Base-by-base conservation (phyloP, 768 basidiomycete genomes). In the Tulasnella sp. region DNA sequence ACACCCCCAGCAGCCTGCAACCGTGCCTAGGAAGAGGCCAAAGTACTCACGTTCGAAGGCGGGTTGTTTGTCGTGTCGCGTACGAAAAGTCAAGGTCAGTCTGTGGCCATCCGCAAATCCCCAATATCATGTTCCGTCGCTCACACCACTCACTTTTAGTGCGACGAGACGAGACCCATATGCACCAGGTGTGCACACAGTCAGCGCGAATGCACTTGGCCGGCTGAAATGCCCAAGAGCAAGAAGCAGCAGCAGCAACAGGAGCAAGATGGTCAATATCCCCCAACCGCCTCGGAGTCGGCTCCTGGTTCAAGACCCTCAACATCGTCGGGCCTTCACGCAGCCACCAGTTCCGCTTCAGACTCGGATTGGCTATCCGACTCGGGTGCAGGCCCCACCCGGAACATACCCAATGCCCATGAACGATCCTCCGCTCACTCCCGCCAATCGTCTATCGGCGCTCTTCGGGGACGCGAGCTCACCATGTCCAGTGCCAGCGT, bases 31-130 rank as follows among this genome's bases (percentile, higher is more conserved):
- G 45, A 93, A 93, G 82, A 91, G 93, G 42, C 93, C 93, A 70
- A 97, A 97, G 86, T 96, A 96, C 80, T 94, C 93, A 78, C 89
- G 96, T 80, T 94, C 93, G 84, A 96, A 97, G 85, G 95, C 94
- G 0, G 96, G 96, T 31, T 98, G 96, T 82, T 84, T 97, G 82
- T 96, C 93, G 58, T 98, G 96, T 87, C 88, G 96, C 80, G 89
- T 90, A 78, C 96, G 96, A 87, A 93, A 97, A 87, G 94, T 98
- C 81, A 97, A 97, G 88, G 93, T 93, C 78, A 74, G 87, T 3
- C 73, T 52, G 52, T 74, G 74, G 25, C 31, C 19, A 42, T 67
- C 68, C 54, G n/a, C 75, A n/a, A 37, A 29, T n/a, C 58, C 38
- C 25, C 68, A 40, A 3, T 34, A 3, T 15, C 22, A 29, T n/a